Percentiles rank a stretch among this genome's conserved stretches.
phyloP scores from a whole-genome alignment of 306 rosid genomes.

The Cyamopsis tetragonoloba region DNA sequence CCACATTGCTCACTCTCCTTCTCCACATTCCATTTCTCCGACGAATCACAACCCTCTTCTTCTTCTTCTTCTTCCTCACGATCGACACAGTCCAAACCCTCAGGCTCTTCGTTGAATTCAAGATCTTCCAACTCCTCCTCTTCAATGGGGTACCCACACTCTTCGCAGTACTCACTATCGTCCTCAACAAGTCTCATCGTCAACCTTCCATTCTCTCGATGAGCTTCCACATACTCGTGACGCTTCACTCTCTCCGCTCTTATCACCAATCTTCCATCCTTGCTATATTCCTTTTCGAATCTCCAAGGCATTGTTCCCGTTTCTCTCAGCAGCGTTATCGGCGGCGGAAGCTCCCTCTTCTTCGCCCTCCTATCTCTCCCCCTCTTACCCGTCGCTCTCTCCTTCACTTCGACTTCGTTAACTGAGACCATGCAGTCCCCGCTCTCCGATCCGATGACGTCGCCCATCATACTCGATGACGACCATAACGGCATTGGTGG shows the following conservation, averaged over 20 bases:
- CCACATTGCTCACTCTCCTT: not conserved
- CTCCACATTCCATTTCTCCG: not conserved
- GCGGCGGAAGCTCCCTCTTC: constrained; percentile 46
- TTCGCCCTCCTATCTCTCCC: not conserved
- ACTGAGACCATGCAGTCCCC: constrained; percentile 41
- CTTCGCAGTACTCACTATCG: not conserved
- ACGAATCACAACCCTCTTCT: not conserved
- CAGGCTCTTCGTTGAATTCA: constrained; percentile 6
- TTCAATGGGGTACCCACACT: not conserved
- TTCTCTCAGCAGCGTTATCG: constrained; percentile 33
- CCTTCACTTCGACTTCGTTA: not conserved
- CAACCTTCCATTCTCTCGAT: constrained; percentile 49
- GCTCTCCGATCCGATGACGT: constrained; percentile 67
- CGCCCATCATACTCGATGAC: constrained; percentile 23
- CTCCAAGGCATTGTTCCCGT: constrained; percentile 38
- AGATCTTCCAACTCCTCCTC: not conserved
- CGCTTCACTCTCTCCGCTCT: constrained; percentile 29
- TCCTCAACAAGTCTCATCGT: constrained; percentile 26
- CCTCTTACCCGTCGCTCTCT: not conserved
- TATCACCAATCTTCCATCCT: constrained; percentile 43
- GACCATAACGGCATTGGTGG: not conserved
- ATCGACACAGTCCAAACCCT: not conserved
- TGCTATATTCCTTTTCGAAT: constrained; percentile 29
- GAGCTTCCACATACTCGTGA: constrained; percentile 32
- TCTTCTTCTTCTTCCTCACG: not conserved